Conservation (phyloP, 108 stramenopile genomes). For the Cyclotella cryptica region DNA sequence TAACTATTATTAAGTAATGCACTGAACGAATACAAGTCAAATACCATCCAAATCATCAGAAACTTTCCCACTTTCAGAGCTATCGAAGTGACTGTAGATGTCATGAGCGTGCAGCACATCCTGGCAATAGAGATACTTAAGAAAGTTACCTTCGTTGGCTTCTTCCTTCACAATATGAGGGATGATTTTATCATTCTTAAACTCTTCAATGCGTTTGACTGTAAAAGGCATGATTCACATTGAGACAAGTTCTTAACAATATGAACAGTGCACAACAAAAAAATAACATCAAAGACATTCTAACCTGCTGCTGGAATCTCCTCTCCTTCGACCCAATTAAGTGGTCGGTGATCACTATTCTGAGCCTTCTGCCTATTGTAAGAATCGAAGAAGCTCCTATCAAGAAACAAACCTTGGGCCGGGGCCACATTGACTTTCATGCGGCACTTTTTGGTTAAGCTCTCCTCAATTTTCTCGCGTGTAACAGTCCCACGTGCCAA, state of each 20-base stretch:
- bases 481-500: constrained; percentile 74
- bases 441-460: constrained; percentile 40
- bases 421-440: constrained; percentile 78
- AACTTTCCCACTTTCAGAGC: background rate
- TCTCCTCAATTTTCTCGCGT: constrained; percentile 56
- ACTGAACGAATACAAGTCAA: background rate
- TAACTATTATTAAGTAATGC: background rate
- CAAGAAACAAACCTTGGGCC: constrained; percentile 87
- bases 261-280: background rate
- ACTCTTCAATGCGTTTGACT: constrained; percentile 68
- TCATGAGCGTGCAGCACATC: constrained; percentile 48
- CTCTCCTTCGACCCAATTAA: constrained; percentile 56
- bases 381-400: constrained; percentile 83
- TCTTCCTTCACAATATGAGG: constrained; percentile 86
- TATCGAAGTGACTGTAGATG: constrained; percentile 16
- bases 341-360: constrained; percentile 29
- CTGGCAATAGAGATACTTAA: constrained; percentile 77
- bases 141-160: constrained; percentile 77
- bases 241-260: background rate
- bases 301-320: constrained; percentile 19
- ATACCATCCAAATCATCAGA: background rate
- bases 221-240: constrained; percentile 36
- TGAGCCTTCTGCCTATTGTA: constrained; percentile 67
- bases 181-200: constrained; percentile 75
- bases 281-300: background rate